Base-by-base conservation (phyloP, 225 moss, liverwort and hornwort species). In the Pleurozium schreberi region DNA sequence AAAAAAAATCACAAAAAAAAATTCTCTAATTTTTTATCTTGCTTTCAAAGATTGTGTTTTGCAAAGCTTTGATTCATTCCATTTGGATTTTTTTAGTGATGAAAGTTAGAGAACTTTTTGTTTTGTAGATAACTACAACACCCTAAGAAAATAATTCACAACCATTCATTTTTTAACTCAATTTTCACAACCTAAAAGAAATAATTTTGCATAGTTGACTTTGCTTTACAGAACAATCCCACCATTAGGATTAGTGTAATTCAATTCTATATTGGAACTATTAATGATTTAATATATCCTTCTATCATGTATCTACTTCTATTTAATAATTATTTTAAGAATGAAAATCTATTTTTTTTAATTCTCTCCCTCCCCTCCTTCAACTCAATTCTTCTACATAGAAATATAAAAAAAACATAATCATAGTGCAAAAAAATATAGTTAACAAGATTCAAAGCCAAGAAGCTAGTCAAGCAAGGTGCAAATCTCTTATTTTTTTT, bases 291-390 rank as follows among this genome's bases (percentile, higher is more conserved):
- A 31, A 0, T 50, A 0, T 33, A 20, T 49, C 1, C 0, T 34
- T 12, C 13, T 12, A 13, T 13, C 8, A 12, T 0, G 0, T 11
- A 30, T 0, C 15, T 74, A 30, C 4, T 45, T 47, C 8, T 33
- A 33, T 1, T 13, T 20, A 31, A 31, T 1, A 20, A 2, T 31
- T 11, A 2, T 27, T 10, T 30, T 10, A 45, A 30, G 18, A 73
- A 6, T 45, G 71, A 73, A 45, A 73, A 43, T 45, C 27, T 43
- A 5, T 1, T 43, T 4, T 26, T 70, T 42, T 14, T 3, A 2
- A 59, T 5, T 1, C 0, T 12, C 4, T 2, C 1, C 27, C 8
- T 0, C 18, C 57, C 21, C 21, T 4, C 13, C 0, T 3, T 17
- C 28, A 28, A 3, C 0, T 73, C 17, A 28, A 30, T 30, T 11